These are phyloP conservation scores for Tricholoma hemisulphureum DNA, from an alignment of 768 basidiomycete species.

Conservation along the genomic window DNA sequence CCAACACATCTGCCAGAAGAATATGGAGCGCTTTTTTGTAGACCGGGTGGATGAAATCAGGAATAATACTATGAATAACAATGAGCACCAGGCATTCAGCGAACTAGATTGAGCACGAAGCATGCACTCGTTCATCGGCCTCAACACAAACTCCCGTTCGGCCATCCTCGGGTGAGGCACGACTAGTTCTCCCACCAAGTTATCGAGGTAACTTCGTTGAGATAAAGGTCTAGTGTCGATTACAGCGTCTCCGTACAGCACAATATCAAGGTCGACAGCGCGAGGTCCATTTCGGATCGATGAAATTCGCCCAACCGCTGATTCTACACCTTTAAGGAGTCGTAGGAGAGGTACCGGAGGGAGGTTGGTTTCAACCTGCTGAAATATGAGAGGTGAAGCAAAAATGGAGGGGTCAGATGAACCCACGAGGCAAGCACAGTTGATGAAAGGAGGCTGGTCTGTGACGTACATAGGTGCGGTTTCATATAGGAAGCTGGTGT, in stretches of 20 bases:
- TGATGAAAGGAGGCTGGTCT: slow-evolving; percentile 86
- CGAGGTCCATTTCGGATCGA: slow-evolving; percentile 85
- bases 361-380: slow-evolving; percentile 77
- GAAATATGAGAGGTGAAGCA: not conserved
- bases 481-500: slow-evolving; percentile 92
- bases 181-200: slow-evolving; percentile 65
- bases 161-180: slow-evolving; percentile 79
- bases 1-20: slow-evolving; percentile 44
- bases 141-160: slow-evolving; percentile 90
- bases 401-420: slow-evolving; percentile 1
- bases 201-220: slow-evolving; percentile 43
- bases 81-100: not conserved
- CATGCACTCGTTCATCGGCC: slow-evolving; percentile 84
- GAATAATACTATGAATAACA: slow-evolving; percentile 64
- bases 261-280: slow-evolving; percentile 84
- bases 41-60: slow-evolving; percentile 66
- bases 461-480: slow-evolving; percentile 94
- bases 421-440: slow-evolving; percentile 87
- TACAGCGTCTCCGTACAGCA: slow-evolving; percentile 65
- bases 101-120: not conserved
- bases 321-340: slow-evolving; percentile 73
- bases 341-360: slow-evolving; percentile 55
- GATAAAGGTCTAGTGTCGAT: slow-evolving; percentile 54
- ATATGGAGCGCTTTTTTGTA: slow-evolving; percentile 44
- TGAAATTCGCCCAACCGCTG: slow-evolving; percentile 70